Conservation (phyloP, 352 stramenopile species). For the Globisporangium acanthophoron region DNA sequence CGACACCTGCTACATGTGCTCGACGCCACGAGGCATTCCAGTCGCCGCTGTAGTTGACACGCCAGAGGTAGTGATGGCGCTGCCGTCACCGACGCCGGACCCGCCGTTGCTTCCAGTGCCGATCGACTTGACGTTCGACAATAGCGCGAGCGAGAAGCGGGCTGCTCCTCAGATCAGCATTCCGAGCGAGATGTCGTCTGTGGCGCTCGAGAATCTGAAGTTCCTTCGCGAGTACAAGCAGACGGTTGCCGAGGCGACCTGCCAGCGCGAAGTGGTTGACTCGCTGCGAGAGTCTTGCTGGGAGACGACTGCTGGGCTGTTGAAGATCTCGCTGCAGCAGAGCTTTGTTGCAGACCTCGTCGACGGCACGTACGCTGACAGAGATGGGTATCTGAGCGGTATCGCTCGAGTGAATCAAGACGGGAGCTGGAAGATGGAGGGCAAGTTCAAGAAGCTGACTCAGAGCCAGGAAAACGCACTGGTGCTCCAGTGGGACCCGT, state of each 20-base stretch:
- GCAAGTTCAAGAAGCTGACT: constrained; percentile 57
- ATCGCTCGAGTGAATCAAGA: constrained; percentile 40
- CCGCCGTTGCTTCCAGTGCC: constrained; percentile 18
- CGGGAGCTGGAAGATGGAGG: constrained; percentile 64
- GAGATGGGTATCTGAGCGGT: constrained; percentile 59
- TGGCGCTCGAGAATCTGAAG: constrained; percentile 34
- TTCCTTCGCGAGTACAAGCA: constrained; percentile 49
- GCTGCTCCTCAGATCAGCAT: not conserved
- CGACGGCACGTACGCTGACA: constrained; percentile 64
- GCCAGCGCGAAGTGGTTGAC: constrained; percentile 22
- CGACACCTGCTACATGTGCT: constrained; percentile 68
- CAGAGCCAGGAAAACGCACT: constrained; percentile 74
- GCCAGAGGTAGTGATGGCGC: constrained; percentile 24
- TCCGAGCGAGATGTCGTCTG: constrained; percentile 8
- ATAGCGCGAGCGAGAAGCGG: constrained; percentile 10
- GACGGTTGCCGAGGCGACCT: constrained; percentile 29
- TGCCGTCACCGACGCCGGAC: constrained; percentile 23
- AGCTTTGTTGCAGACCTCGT: constrained; percentile 61
- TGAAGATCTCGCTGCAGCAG: constrained; percentile 38
- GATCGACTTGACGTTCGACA: constrained; percentile 32
- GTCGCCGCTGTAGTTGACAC: constrained; percentile 26
- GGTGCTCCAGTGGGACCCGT: constrained; percentile 54
- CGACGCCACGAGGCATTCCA: constrained; percentile 35
- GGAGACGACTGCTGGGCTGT: constrained; percentile 65
- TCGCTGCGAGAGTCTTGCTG: constrained; percentile 37